Conservation (phyloP, 1,284 basidiomycete genomes). For the Microbotryomycetes sp. region DNA sequence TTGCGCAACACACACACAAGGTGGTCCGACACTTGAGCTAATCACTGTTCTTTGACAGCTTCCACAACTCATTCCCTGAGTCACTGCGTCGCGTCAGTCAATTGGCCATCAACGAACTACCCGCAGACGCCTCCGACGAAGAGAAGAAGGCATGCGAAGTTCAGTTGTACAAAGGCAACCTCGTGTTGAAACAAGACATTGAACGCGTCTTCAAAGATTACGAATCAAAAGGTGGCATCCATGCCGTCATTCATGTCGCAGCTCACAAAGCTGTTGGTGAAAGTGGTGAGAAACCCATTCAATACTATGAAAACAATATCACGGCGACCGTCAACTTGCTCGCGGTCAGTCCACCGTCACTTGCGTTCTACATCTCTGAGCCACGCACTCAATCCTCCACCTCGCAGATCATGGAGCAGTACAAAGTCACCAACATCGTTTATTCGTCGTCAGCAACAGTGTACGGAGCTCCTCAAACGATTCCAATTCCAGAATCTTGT, state of each 20-base stretch:
- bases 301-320: constrained; percentile 90
- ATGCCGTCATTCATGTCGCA: constrained; percentile 94
- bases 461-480: constrained; percentile 84
- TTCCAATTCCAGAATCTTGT: constrained; percentile 92
- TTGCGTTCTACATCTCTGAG: constrained; percentile 18
- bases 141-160: constrained; percentile 50
- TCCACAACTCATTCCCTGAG: constrained; percentile 46
- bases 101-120: constrained; percentile 44
- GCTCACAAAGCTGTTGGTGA: constrained; percentile 98
- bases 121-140: constrained; percentile 41
- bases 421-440: constrained; percentile 75
- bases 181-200: constrained; percentile 65
- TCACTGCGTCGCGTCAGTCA: constrained; percentile 44
- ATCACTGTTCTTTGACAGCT: too few species aligned
- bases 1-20: neutral
- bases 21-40: neutral
- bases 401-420: constrained; percentile 70
- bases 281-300: constrained; percentile 86
- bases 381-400: neutral
- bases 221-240: constrained; percentile 78
- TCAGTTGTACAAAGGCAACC: constrained; percentile 63
- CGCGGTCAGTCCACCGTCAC: constrained; percentile 46
- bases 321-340: constrained; percentile 73
- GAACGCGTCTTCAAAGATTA: constrained; percentile 58
- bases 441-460: constrained; percentile 99